Evolutionary conservation across 192 early-diverging fungal species (phyloP).

Genomic region (Podila minutissima): DNA sequence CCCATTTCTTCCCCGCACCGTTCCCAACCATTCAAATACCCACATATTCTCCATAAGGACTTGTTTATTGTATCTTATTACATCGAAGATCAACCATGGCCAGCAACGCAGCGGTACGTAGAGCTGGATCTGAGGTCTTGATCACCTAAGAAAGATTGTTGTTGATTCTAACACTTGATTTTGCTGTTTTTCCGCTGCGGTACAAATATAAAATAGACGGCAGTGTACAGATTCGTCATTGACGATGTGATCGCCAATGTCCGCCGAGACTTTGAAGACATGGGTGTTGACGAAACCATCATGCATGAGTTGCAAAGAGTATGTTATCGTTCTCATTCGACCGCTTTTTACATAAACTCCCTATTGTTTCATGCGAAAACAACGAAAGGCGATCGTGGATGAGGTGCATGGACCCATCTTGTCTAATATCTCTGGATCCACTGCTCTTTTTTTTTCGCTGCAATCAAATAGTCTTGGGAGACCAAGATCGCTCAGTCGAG

Average conservation of each 20-base stretch:
- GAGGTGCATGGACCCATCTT: not conserved
- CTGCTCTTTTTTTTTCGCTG: not conserved
- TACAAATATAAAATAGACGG: conserved; percentile 37
- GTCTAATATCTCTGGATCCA: not conserved
- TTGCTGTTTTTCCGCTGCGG: not conserved
- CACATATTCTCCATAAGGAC: too few relatives aligned
- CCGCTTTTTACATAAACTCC: conserved; percentile 1
- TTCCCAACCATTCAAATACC: too few relatives aligned
- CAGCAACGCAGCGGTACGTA: conserved; percentile 37
- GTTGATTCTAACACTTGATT: not conserved
- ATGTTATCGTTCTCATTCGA: conserved; percentile 7
- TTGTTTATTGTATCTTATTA: not conserved
- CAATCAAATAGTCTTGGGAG: conserved; percentile 51
- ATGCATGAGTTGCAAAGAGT: conserved; percentile 87
- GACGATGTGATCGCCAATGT: conserved; percentile 93
- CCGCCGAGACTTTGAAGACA: conserved; percentile 86
- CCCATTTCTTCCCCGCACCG: too few relatives aligned
- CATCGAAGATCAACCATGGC: conserved; percentile 15
- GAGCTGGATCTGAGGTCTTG: too few relatives aligned
- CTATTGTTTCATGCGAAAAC: not conserved
- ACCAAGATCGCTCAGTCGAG: conserved; percentile 61
- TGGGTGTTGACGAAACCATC: conserved; percentile 89
- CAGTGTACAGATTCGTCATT: conserved; percentile 89
- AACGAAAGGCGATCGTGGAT: not conserved
- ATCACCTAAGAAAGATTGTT: too few relatives aligned